phyloP scores from a whole-genome alignment of 495 filamentous ascomycete species.

The Zalerion maritima region DNA sequence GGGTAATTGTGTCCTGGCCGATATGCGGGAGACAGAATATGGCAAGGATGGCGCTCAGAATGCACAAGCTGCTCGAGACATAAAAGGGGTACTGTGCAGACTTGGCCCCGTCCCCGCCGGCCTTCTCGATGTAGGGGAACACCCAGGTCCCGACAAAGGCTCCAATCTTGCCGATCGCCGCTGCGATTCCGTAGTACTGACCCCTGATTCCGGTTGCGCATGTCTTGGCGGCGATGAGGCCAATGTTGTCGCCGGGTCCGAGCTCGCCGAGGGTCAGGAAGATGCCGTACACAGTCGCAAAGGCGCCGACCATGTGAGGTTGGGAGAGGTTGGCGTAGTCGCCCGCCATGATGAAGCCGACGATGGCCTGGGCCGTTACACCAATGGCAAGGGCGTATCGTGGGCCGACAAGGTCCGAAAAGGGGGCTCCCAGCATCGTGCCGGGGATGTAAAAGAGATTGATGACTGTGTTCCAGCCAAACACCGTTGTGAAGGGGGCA shows the following conservation, averaged over 20 bases:
- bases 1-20: slow-evolving; percentile 57
- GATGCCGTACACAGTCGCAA: slow-evolving; percentile 63
- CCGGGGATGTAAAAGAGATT: slow-evolving; percentile 82
- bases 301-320: slow-evolving; percentile 51
- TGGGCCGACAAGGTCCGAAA: slow-evolving; percentile 64
- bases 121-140: slow-evolving; percentile 55
- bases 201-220: slow-evolving; percentile 75
- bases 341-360: slow-evolving; percentile 79
- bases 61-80: slow-evolving; percentile 48
- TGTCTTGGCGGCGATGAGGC: slow-evolving; percentile 73
- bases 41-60: slow-evolving; percentile 46
- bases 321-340: slow-evolving; percentile 50
- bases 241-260: slow-evolving; percentile 85
- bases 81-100: slow-evolving; percentile 73
- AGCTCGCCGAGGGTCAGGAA: slow-evolving; percentile 75
- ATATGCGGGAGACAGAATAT: slow-evolving; percentile 48
- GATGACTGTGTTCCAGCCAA: slow-evolving; percentile 76
- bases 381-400: slow-evolving; percentile 52
- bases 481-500: slow-evolving; percentile 52
- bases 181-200: slow-evolving; percentile 84
- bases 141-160: slow-evolving; percentile 83
- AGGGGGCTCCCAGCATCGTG: slow-evolving; percentile 55
- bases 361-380: slow-evolving; percentile 52
- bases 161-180: slow-evolving; percentile 73
- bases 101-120: slow-evolving; percentile 37